Conservation (phyloP, 768 basidiomycete genomes). For the Russula emetica region DNA sequence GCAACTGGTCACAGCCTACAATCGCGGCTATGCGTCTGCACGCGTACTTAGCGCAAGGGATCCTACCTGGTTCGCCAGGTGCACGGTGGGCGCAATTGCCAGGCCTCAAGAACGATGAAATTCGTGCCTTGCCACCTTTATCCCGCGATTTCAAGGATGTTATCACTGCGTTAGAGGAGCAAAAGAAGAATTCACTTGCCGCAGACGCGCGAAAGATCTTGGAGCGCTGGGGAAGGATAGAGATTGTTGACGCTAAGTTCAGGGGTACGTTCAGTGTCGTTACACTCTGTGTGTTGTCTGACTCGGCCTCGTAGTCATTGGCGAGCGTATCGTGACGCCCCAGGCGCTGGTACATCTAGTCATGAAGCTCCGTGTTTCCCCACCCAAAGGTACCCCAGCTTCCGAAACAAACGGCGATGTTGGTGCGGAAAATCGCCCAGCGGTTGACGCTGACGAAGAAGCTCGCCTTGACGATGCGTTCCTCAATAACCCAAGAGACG, state of each 20-base stretch:
- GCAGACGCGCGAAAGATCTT: slow-evolving; percentile 60
- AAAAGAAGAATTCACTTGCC: slow-evolving; percentile 44
- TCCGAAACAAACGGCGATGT: slow-evolving; percentile 33
- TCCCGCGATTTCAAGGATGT: slow-evolving; percentile 42
- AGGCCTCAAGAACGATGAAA: slow-evolving; percentile 53
- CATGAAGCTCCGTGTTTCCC: slow-evolving; percentile 72
- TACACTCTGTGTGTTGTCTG: background rate
- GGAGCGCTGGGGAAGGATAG: slow-evolving; percentile 66
- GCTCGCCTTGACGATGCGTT: slow-evolving; percentile 60
- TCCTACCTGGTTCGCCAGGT: slow-evolving; percentile 50
- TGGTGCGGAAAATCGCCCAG: slow-evolving; percentile 42
- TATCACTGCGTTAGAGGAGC: slow-evolving; percentile 47
- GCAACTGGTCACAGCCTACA: slow-evolving; percentile 84
- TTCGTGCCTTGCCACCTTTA: slow-evolving; percentile 40
- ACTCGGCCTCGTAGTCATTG: slow-evolving; percentile 58
- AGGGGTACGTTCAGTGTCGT: slow-evolving; percentile 52
- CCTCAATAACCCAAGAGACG: slow-evolving; percentile 55
- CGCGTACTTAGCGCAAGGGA: slow-evolving; percentile 78
- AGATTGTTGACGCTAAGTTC: slow-evolving; percentile 79
- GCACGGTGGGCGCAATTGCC: slow-evolving; percentile 72
- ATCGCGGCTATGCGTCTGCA: slow-evolving; percentile 78
- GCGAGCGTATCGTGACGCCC: slow-evolving; percentile 83
- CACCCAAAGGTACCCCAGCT: slow-evolving; percentile 38
- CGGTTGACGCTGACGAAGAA: slow-evolving; percentile 44
- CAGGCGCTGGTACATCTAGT: slow-evolving; percentile 84